A percentile compares a stretch with the other conserved stretches of the same genome.
Conservation (phyloP, 2,329 filamentous ascomycete species). For the Hypoxylon sp. region DNA sequence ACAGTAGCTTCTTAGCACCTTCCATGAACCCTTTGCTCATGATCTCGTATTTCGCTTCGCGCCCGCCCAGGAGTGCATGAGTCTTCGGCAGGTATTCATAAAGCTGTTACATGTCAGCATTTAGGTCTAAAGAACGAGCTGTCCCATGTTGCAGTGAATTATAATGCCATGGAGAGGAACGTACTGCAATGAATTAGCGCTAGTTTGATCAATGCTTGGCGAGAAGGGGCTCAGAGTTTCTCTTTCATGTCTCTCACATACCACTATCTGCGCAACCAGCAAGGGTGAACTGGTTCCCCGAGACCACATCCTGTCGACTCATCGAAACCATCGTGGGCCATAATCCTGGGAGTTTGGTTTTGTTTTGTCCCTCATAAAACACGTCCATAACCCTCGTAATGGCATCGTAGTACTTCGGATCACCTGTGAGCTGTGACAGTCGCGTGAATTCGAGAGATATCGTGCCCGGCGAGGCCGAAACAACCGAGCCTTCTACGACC, state of each 20-base stretch:
- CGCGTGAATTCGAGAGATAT: conserved; percentile 79
- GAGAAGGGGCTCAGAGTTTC: background rate
- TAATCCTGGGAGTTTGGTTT: conserved; percentile 76
- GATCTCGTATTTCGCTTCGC: conserved; percentile 54
- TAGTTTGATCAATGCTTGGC: background rate
- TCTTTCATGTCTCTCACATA: background rate
- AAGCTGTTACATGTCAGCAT: conserved; percentile 39
- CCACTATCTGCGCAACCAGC: conserved; percentile 55
- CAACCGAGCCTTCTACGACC: conserved; percentile 53
- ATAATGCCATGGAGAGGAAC: background rate
- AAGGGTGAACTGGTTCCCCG: conserved; percentile 57
- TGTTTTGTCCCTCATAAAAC: conserved; percentile 73
- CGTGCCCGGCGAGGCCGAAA: conserved; percentile 68
- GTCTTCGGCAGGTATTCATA: conserved; percentile 73
- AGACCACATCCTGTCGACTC: conserved; percentile 55
- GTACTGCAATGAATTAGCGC: conserved; percentile 3
- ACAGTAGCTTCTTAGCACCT: conserved; percentile 73
- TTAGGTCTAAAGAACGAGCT: background rate
- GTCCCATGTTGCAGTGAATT: background rate
- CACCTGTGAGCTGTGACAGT: conserved; percentile 77
- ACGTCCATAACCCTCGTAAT: conserved; percentile 75
- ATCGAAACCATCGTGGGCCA: conserved; percentile 77
- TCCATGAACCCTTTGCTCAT: conserved; percentile 64
- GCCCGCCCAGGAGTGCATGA: conserved; percentile 74
- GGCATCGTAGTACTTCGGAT: conserved; percentile 80